These are phyloP conservation scores for Yarrowia alimentaria DNA, from an alignment of 805 yeast species.

Conservation along the genomic window DNA sequence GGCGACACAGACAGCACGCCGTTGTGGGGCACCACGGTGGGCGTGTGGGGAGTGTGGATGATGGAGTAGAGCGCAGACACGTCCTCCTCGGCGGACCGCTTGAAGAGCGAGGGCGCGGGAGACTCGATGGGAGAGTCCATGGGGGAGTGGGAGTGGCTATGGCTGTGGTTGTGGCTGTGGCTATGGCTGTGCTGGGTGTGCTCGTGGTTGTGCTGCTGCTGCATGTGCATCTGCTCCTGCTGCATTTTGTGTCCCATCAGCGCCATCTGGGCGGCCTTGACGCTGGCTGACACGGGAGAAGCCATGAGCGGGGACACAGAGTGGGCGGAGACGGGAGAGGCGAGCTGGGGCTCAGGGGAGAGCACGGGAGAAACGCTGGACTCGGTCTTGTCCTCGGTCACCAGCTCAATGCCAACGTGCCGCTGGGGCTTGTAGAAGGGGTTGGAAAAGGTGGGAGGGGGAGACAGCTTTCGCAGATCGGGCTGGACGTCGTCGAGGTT, in stretches of 20 bases:
- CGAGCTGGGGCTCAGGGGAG: neutral
- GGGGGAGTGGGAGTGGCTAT: neutral
- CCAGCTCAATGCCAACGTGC: neutral
- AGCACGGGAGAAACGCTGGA: neutral
- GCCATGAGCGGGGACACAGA: neutral
- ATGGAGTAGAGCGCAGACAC: constrained; percentile 23
- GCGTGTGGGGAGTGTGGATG: constrained; percentile 25
- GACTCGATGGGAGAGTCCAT: neutral
- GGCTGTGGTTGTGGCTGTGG: too few relatives aligned
- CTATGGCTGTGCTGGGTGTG: too few relatives aligned
- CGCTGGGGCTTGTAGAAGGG: constrained; percentile 25
- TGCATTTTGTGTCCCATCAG: too few relatives aligned
- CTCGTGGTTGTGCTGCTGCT: too few relatives aligned
- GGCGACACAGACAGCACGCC: constrained; percentile 13
- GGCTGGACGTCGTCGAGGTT: neutral
- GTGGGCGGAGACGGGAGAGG: neutral
- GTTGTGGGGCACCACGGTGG: constrained; percentile 26
- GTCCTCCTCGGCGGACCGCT: constrained; percentile 12
- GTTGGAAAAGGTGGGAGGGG: constrained; percentile 16
- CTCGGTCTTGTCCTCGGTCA: neutral
- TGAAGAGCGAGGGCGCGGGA: neutral
- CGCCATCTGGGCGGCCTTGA: too few relatives aligned
- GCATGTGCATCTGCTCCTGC: too few relatives aligned
- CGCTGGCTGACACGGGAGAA: too few relatives aligned
- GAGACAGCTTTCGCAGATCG: too few relatives aligned